Evolutionary conservation across 2,329 filamentous ascomycete genomes (phyloP), one percentile per base, ranked within the genome.

Genomic region (Allantophomopsis lycopodina): DNA sequence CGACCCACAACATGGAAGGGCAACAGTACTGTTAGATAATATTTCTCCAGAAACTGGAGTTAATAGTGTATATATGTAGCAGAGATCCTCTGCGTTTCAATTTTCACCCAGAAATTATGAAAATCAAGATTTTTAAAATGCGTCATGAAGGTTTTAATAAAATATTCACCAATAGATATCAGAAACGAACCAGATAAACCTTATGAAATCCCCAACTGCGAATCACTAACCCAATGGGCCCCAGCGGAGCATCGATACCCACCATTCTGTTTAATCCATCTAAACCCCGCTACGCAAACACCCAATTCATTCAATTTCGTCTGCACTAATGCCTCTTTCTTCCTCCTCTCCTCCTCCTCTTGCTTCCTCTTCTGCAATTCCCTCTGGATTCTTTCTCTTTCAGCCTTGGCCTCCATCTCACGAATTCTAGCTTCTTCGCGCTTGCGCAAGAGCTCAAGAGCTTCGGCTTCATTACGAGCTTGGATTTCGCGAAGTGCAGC

Each of bases 221-320:
- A 51, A 49, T 73, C 58, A 2, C 49, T 50, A 14, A 77, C 56
- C 42, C 50, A 80, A 57, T 84, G 79, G 2, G 50, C 51, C 0
- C 79, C 79, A 0, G 69, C 79, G 0, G 65, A 65, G 57, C 80
- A 84, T 5, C 76, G 55, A 54, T 74, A 85, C 0, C 79, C 79
- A 1, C 49, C 51, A 2, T 2, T 32, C 48, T 78, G 67, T 47
- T 70, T 73, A 18, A 80, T 73, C 80, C 80, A 86, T 0, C 42
- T 40, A 49, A 36, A 85, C 0, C 79, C 80, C 14, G 40, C 31
- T 0, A 63, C 60, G 53, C 80, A 87, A 0, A 55, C 37, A 0
- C 79, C 79, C 60, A 73, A 62, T 1, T 46, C 21, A 46, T 51
- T 56, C 46, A 85, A 51, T 48, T 68, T 76, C 32, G 50, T 46